Conservation (phyloP, 768 basidiomycete genomes). For the Suillus weaverae region DNA sequence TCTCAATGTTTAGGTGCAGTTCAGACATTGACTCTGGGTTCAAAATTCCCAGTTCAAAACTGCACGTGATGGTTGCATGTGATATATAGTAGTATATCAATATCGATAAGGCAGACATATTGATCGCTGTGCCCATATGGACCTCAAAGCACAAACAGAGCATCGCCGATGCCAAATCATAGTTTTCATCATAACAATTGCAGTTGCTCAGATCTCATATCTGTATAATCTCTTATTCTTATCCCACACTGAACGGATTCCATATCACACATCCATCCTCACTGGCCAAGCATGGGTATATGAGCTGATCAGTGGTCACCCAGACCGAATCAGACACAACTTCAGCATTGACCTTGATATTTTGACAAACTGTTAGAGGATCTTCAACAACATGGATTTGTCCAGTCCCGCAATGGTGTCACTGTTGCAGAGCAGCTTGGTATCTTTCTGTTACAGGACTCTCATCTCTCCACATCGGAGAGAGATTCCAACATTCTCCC, state of each 20-base stretch:
- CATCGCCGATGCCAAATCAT: neutral
- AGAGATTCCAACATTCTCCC: too few species aligned
- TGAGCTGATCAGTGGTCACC: slow-evolving; percentile 25
- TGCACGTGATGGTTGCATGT: neutral
- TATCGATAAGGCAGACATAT: too few species aligned
- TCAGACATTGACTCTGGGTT: neutral
- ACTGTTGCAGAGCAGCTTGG: slow-evolving; percentile 12
- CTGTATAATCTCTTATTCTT: neutral
- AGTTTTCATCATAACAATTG: neutral
- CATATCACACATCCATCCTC: slow-evolving; percentile 26
- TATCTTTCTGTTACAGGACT: slow-evolving; percentile 14
- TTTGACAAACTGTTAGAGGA: slow-evolving; percentile 19
- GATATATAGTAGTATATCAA: neutral
- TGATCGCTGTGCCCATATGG: neutral
- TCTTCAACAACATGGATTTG: neutral
- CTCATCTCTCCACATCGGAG: too few species aligned
- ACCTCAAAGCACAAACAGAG: neutral
- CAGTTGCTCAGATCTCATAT: neutral
- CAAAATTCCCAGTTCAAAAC: neutral
- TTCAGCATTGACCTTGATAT: slow-evolving; percentile 25
- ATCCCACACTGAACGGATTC: neutral
- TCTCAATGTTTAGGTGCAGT: slow-evolving; percentile 18
- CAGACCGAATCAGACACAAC: too few species aligned
- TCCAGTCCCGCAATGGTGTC: slow-evolving; percentile 11
- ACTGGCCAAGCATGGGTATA: slow-evolving; percentile 23